A percentile compares a stretch with the other conserved stretches of the same genome.
Conservation (phyloP, 2,329 filamentous ascomycete genomes). For the Dactylonectria macrodidyma region DNA sequence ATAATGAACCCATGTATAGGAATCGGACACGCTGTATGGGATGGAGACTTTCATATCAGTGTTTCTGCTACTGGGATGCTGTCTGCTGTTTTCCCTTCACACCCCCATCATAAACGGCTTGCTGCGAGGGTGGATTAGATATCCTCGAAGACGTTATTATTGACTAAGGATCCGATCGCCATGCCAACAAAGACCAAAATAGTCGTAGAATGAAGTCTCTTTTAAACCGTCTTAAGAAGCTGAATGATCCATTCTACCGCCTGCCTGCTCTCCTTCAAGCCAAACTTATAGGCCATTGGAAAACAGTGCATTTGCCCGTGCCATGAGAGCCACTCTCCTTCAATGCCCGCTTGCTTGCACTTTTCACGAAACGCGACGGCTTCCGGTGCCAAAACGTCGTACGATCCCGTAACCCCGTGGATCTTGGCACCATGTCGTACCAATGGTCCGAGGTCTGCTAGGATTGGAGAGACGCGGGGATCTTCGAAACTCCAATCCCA, state of each 20-base stretch:
- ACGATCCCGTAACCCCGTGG: slow-evolving; percentile 65
- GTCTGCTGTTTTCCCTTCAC: no score
- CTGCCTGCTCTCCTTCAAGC: slow-evolving; percentile 60
- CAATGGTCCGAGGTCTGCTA: slow-evolving; percentile 56
- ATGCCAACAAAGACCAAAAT: no score
- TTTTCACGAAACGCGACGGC: slow-evolving; percentile 63
- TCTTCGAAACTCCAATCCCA: slow-evolving; percentile 52
- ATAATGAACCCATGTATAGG: no score
- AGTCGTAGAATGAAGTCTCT: no score
- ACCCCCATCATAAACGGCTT: no score
- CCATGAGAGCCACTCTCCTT: slow-evolving; percentile 72
- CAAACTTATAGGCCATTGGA: slow-evolving; percentile 64
- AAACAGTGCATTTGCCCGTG: slow-evolving; percentile 74
- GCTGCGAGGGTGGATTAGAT: no score
- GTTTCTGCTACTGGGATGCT: no score
- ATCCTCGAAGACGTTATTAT: no score
- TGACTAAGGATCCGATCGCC: no score
- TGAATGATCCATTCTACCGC: slow-evolving; percentile 38
- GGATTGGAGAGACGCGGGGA: slow-evolving; percentile 63
- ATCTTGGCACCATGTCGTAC: slow-evolving; percentile 58
- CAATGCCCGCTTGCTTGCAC: slow-evolving; percentile 58
- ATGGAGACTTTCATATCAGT: no score
- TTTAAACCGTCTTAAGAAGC: no score
- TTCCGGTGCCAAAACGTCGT: slow-evolving; percentile 69
- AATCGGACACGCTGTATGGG: no score